Base-by-base conservation (phyloP, 441 rosid species). In the Corymbia citriodora region DNA sequence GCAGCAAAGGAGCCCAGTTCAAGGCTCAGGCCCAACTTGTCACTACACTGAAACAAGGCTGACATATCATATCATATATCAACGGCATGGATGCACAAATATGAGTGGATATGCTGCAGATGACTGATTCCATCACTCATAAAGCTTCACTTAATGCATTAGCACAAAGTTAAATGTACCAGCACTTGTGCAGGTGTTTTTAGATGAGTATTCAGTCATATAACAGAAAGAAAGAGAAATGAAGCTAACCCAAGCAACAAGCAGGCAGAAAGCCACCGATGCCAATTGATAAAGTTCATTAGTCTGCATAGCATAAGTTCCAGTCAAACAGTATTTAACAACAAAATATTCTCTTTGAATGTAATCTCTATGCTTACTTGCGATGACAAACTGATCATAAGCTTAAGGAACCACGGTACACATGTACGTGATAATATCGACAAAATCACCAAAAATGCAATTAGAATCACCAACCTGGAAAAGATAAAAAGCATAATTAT, bases 1-100 rank as follows among this genome's bases (percentile, higher is more conserved):
- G 99, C 99, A 92, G 99, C 99, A 90, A 98, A 98, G 74, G 99
- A 98, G 86, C 99, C 99, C 92, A 98, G 93, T 96, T 98, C 99
- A 92, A 98, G 98, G 93, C 99, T 96, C 89, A 98, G 92, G 90
- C 99, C 99, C 92, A 98, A 93, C 95, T 98, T 97, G 92, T 98
- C 99, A 90, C 99, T 96, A 96, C 97, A 97, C 99, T 98, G 99
- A 92, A 96, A 92, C 88, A 90, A 87, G 90, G 94, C 50, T 79
- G 92, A 89, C 65, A 50, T 88, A 65, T 82, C 74, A 92, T 85
- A 83, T 88, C 59, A 89, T 63, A 91, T 92, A 45, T 52, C 68
- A 54, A 55, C 10, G 19, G 49, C 70, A 57, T 36, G 88, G 29
- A 87, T 40, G 61, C 61, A 33, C 65, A 54, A 87, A 87, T 55